Evolutionary conservation across 129 eudicot species (phyloP).

Genomic region (Helichrysum umbraculigerum): DNA sequence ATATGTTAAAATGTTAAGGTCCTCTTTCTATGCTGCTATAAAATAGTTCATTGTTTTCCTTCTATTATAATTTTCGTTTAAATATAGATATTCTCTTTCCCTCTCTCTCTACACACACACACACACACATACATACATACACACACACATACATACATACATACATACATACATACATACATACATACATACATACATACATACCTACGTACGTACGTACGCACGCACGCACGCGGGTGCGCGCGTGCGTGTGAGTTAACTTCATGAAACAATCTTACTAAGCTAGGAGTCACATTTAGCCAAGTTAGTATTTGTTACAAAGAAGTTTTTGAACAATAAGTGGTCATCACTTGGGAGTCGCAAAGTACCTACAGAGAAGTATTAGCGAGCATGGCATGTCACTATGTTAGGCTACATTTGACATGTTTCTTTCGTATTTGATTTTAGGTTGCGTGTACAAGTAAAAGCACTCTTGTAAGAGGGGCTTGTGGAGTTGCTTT

Average conservation of each 20-base stretch:
- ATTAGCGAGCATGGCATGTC: slow-evolving; percentile 10
- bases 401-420: slow-evolving; percentile 22
- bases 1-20: not conserved
- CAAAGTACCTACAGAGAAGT: slow-evolving; percentile 11
- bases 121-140: too few species aligned
- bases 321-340: not conserved
- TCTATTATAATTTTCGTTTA: too few species aligned
- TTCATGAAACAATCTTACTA: not conserved
- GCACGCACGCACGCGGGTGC: too few species aligned
- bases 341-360: not conserved
- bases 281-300: not conserved
- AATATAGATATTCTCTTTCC: too few species aligned
- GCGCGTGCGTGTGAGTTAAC: not conserved
- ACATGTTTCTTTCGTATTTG: slow-evolving; percentile 6
- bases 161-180: too few species aligned
- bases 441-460: slow-evolving; percentile 64
- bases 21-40: not conserved
- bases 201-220: not conserved
- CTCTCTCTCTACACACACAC: too few species aligned
- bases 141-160: too few species aligned
- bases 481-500: slow-evolving; percentile 97
- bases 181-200: not conserved
- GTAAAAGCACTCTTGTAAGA: slow-evolving; percentile 89
- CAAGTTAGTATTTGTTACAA: not conserved
- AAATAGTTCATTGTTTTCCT: too few species aligned